Evolutionary conservation across 2,329 filamentous ascomycete genomes (phyloP), one percentile per base, ranked within the genome.

Genomic region (Claviceps paspali): DNA sequence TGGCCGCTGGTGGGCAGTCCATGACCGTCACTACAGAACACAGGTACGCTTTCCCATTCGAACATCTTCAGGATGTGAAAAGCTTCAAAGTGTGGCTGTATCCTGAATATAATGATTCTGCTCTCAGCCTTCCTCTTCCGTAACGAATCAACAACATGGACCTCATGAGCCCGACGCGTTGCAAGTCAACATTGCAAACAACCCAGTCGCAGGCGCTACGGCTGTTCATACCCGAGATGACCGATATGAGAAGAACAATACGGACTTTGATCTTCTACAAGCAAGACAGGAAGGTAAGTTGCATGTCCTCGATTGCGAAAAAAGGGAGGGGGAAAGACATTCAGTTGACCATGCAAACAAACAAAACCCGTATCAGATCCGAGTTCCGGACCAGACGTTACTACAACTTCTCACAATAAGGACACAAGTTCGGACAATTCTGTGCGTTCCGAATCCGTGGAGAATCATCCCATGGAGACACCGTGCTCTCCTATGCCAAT

Each of bases 1-100:
- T 29, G 79, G 76, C 41, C 74, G 76, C 51, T 98, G 91, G 91
- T 98, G 88, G 88, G 75, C 85, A 31, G 82, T 93, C 29, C 93
- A 93, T 54, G 88, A 96, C 59, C 70, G 74, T 43, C 87, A 96
- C 62, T 87, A 92, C 54, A 69, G 71, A 45, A 54, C 55, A 48
- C 51, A 63, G 44, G 72, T 76, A 54, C 42, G 63, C 56, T 9
- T 36, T 29, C 19, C 19, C 29, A 9, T 26, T 14, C 10, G 3
- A n/a, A 17, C 23, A 32, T 15, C 18, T 19, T 33, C 23, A 22
- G n/a, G n/a, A 7, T 27, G 23, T 11, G 6, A 17, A 19, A 6
- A 27, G n/a, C 23, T 14, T 29, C 18, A 11, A 15, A 12, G 29
- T 17, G n/a, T n/a, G n/a, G 14, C 10, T 10, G 7, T 27, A 12